Evolutionary conservation across 768 basidiomycete species (phyloP), one percentile per base, ranked within the genome.

Genomic region (Lactarius indigo): DNA sequence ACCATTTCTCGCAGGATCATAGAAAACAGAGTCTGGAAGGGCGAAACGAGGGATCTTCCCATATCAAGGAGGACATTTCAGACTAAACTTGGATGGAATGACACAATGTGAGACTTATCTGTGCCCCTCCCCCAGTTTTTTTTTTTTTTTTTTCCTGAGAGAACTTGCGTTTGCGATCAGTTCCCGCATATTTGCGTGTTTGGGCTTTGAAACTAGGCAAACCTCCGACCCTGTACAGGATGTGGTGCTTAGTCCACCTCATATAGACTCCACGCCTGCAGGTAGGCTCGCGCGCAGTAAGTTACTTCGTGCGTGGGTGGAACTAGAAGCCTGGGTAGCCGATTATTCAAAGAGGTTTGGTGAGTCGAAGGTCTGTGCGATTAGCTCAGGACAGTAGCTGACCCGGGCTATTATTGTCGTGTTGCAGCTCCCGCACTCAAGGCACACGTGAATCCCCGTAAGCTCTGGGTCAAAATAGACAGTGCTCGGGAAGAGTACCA

Each of bases 251-350:
- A 78, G 77, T 7, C 84, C 89, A 23, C 90, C 90, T 0, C 52
- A 75, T 6, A 85, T 85, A 4, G 85, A 89, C 65, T 71, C 62
- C 12, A 80, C 79, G 10, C 71, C 76, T 10, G 76, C 79, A 44
- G 87, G 87, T 20, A 81, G 76, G 64, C 78, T 80, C 63, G 84
- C 81, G 67, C 82, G 87, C 5, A 82, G 82, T 28, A 87, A 82
- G 72, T 81, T 94, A 4, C 80, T 94, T 57, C 84, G 92, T 39
- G 89, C 88, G 33, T 94, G 92, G 92, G 82, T 92, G 20, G 92
- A 94, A 73, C 76, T 88, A 9, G 77, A 83, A 47, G 83, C 90
- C 3, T 94, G 87, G 86, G 71, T 88, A 23, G 76, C 80, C 5
- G 84, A 90, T 61, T 91, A 82, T 69, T 81, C 79, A 61, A 82